phyloP scores from a whole-genome alignment of 768 basidiomycete genomes.

The Sarcodon sp. region DNA sequence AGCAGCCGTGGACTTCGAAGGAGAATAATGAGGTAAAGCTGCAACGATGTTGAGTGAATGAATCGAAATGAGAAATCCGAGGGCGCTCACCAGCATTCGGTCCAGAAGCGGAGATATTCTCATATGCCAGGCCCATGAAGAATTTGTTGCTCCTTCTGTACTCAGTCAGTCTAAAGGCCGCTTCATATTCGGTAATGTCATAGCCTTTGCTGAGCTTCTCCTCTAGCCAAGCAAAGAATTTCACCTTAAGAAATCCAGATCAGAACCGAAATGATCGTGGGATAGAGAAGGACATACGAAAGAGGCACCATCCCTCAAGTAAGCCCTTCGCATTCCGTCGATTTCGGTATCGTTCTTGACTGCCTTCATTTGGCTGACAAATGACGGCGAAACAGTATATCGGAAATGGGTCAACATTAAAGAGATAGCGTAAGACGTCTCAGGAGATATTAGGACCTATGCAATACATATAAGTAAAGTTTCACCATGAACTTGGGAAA shows the following conservation, averaged over 20 bases:
- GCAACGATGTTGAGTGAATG: not conserved
- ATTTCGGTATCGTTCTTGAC: conserved; percentile 86
- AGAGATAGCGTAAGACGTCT: conserved; percentile 74
- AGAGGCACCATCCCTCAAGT: conserved; percentile 82
- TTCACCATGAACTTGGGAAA: conserved; percentile 7
- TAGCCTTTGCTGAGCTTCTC: conserved; percentile 63
- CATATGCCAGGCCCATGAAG: conserved; percentile 80
- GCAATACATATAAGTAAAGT: conserved; percentile 1
- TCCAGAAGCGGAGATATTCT: conserved; percentile 82
- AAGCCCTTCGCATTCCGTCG: conserved; percentile 71
- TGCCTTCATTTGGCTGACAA: conserved; percentile 67
- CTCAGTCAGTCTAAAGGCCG: conserved; percentile 71
- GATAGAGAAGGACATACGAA: conserved; percentile 28
- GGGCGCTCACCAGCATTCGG: conserved; percentile 58
- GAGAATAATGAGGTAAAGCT: conserved; percentile 90
- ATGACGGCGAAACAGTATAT: conserved; percentile 60
- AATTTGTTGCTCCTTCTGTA: conserved; percentile 58
- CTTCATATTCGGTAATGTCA: conserved; percentile 87
- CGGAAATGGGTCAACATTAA: conserved; percentile 77
- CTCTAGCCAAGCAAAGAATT: conserved; percentile 90
- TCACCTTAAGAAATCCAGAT: conserved; percentile 9
- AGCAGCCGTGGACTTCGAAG: conserved; percentile 51
- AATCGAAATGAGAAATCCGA: not conserved
- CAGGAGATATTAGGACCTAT: conserved; percentile 54
- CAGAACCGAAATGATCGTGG: not conserved